Evolutionary conservation across 2,329 filamentous ascomycete genomes (phyloP).

Genomic region (Arthrobotrys sphaeroides): DNA sequence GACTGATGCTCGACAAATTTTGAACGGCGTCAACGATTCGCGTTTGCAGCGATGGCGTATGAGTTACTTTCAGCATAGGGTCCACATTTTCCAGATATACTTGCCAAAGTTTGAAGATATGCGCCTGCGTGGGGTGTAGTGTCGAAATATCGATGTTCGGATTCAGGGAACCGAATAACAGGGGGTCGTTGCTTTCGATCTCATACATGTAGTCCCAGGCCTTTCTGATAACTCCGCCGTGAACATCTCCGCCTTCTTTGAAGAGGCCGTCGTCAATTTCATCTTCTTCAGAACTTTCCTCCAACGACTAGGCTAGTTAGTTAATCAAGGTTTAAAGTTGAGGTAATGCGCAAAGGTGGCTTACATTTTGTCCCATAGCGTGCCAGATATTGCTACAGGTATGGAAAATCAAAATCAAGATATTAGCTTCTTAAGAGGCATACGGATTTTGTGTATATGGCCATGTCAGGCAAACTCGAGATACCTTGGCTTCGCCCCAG

Average conservation of each 20-base stretch:
- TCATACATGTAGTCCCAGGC: slow-evolving; percentile 63
- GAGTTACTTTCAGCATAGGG: slow-evolving; percentile 76
- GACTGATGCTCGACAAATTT: slow-evolving; percentile 67
- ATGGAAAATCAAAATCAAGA: slow-evolving; percentile 13
- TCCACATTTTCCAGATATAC: slow-evolving; percentile 78
- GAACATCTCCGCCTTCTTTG: slow-evolving; percentile 58
- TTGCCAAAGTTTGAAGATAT: slow-evolving; percentile 78
- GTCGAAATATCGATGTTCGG: slow-evolving; percentile 63
- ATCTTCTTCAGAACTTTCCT: slow-evolving; percentile 48
- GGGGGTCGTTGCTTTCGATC: slow-evolving; percentile 62
- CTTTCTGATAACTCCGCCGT: slow-evolving; percentile 61
- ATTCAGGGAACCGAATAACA: slow-evolving; percentile 66
- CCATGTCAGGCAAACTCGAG: no score
- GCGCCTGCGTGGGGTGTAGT: slow-evolving; percentile 71
- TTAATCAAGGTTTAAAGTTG: not conserved
- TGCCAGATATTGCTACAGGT: slow-evolving; percentile 64
- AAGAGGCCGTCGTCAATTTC: slow-evolving; percentile 56
- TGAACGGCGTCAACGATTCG: slow-evolving; percentile 72
- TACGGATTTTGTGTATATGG: no score
- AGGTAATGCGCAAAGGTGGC: not conserved
- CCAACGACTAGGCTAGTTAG: not conserved
- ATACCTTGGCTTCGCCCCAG: not conserved
- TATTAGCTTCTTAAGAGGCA: not conserved
- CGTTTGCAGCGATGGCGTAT: slow-evolving; percentile 75
- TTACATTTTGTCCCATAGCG: slow-evolving; percentile 63